These are phyloP conservation scores for Tricholoma saponaceum DNA, from an alignment of 768 basidiomycete species.

Conservation along the genomic window DNA sequence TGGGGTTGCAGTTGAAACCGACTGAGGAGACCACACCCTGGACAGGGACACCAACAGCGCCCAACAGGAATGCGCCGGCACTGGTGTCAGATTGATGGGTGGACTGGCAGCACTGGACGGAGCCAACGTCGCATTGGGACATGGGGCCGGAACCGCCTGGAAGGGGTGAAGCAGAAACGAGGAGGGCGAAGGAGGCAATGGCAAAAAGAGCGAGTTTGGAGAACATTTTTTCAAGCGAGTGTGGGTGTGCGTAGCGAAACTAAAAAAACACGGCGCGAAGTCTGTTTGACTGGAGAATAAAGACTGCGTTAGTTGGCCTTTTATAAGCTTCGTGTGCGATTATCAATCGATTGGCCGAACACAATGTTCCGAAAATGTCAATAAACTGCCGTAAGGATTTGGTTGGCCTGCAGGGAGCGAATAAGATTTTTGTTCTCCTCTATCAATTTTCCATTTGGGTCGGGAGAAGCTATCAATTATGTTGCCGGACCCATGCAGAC, in stretches of 20 bases:
- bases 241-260: not conserved
- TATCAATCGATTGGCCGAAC: not conserved
- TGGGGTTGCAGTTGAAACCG: not conserved
- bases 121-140: not conserved
- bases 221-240: not conserved
- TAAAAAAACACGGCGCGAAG: too few relatives aligned
- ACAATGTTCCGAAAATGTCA: too few relatives aligned
- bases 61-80: not conserved
- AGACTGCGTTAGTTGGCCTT: not conserved
- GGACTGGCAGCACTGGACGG: not conserved
- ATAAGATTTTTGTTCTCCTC: too few relatives aligned
- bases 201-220: not conserved
- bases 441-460: not conserved
- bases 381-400: too few relatives aligned
- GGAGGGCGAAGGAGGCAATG: not conserved
- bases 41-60: not conserved
- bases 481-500: too few relatives aligned
- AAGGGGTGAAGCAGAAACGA: not conserved
- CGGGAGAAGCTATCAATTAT: not conserved
- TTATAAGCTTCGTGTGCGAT: not conserved
- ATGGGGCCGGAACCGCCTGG: not conserved
- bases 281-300: not conserved
- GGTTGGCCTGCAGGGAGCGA: too few relatives aligned
- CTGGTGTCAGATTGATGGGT: not conserved
- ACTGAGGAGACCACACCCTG: not conserved